Evolutionary conservation across 2,329 filamentous ascomycete species (phyloP).

Genomic region (Hymenoscyphus infarciens): DNA sequence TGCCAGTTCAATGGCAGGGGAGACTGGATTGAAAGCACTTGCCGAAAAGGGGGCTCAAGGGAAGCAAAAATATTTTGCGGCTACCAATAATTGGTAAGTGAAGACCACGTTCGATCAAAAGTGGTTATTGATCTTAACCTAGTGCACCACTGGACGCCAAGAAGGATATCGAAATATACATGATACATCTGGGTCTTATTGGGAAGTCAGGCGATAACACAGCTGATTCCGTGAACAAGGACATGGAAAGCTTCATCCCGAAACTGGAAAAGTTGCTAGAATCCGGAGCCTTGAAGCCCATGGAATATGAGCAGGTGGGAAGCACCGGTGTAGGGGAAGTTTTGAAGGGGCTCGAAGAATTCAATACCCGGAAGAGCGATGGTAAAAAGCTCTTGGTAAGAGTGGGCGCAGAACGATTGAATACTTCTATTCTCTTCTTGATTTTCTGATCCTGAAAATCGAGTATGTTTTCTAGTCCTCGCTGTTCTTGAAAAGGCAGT

Average conservation of each 20-base stretch:
- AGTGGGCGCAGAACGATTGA: not conserved
- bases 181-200: conserved; percentile 23
- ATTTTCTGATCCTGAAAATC: not conserved
- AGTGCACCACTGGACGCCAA: conserved; percentile 21
- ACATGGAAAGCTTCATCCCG: conserved; percentile 22
- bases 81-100: conserved; percentile 37
- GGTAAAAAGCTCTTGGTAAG: conserved; percentile 27
- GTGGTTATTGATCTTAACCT: not conserved
- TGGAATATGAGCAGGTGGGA: conserved; percentile 26
- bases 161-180: conserved; percentile 20
- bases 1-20: conserved; percentile 31
- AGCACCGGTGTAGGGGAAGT: conserved; percentile 21
- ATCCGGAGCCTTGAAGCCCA: conserved; percentile 20
- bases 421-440: not conserved
- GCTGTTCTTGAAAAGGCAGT: not conserved
- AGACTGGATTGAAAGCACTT: conserved; percentile 35
- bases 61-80: conserved; percentile 34
- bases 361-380: conserved; percentile 17
- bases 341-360: conserved; percentile 21
- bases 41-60: conserved; percentile 20
- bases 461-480: not conserved
- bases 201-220: conserved; percentile 20
- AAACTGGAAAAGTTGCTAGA: conserved; percentile 20
- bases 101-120: not conserved
- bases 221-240: conserved; percentile 17